Base-by-base conservation (phyloP, 805 yeast species). In the Clavispora carvajalis region DNA sequence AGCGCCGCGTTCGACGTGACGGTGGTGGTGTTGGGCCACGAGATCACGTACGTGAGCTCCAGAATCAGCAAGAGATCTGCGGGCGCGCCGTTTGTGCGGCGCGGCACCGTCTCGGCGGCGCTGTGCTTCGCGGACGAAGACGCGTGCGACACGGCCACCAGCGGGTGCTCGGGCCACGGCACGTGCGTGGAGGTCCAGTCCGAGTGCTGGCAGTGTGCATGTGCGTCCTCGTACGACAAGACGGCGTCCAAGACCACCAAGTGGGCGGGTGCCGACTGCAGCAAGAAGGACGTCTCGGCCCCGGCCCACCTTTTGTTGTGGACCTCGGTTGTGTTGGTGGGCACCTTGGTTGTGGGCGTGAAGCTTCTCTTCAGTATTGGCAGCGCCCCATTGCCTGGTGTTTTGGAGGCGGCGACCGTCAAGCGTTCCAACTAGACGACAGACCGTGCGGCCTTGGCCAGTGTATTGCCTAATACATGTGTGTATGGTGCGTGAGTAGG, bases 291-390 rank as follows among this genome's bases (percentile, higher is more conserved):
- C 53, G 71, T 83, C 44, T 73, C 84, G 34, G 70, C 76, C 3
- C 79, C 79, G 60, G 79, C 84, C 51, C 77, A 84, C 54, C 69
- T 85, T 52, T 68, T 84, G 48, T 73, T 83, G 52, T 84, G 91
- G 88, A 71, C 85, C 2, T 60, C 74, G 10, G 47, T 82, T 10
- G 74, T 71, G 3, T 58, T 80, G 38, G 36, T 69, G 25, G 60
- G 66, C 8, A 59, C 76, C 16, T 62, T 78, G 35, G 76, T 61
- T 28, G 69, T 65, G 7, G 85, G 82, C 29, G 59, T 81, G 44
- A 70, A 73, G 51, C 69, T 83, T 43, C 61, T 83, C 56, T 57
- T 60, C 41, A 55, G 67, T 26, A 66, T 80, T 45, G 89, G 86
- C 15, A 60, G 61, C 49, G 82, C 79, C 48, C 76, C 80, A 33